Base-by-base conservation (phyloP, 768 basidiomycete genomes). In the Megacollybia marginata region DNA sequence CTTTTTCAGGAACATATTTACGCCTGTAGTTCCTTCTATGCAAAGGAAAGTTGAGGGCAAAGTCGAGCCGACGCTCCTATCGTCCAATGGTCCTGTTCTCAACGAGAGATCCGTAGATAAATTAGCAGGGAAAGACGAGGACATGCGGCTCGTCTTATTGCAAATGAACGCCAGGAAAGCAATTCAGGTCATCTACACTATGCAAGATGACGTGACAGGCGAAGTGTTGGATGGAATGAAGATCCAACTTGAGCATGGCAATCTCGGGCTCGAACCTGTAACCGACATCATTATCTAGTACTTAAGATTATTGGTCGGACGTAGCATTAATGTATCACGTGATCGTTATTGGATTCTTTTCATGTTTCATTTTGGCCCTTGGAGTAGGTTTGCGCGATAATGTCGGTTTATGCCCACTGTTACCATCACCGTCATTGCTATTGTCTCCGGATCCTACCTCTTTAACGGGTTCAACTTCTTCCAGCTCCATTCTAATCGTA, bases 1-100 rank as follows among this genome's bases (percentile, higher is more conserved):
- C 62, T 90, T 90, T 60, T 88, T 85, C 59, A 75, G 80, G 44
- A 78, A 82, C 54, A 71, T 88, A 12, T 88, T 86, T 69, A 77
- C 73, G 50, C 85, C 88, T 6, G 83, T 81, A 2, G 72, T 77
- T 10, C 82, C 80, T 9, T 82, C 81, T 56, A 70, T 78, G 53
- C 80, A 80, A 55, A 71, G 73, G 46, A 67, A 66, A 9, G 61
- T 78, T 33, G 63, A 48, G 35, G 50, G 42, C 18, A 49, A 56
- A n/a, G 59, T 58, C 33, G 52, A 69, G 10, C 55, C 60, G 8
- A 65, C 69, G 50, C 69, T 69, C 44, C 68, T 82, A 15, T 57
- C 82, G 46, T 79, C 82, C 59, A 75, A 69, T 12, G 63, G 66
- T 23, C 79, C 80, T 35, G 48, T 77, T 20, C 74, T 76, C 9